Evolutionary conservation across 805 yeast species (phyloP).

Genomic region (Lipomyces yamadae): DNA sequence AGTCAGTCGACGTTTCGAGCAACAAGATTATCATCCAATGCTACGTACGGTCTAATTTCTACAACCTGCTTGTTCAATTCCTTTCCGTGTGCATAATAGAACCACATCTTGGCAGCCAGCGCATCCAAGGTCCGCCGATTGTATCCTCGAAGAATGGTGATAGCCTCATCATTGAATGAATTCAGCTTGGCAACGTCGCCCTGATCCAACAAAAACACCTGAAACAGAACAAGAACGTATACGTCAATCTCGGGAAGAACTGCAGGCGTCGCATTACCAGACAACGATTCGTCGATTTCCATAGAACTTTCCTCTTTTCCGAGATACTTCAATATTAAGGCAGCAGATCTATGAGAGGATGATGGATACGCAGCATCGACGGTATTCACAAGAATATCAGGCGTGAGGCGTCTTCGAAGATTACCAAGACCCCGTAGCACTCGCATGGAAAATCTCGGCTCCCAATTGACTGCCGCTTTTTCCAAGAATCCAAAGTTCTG

Average conservation of each 20-base stretch:
- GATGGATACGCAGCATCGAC: slow-evolving; percentile 62
- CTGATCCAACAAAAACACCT: slow-evolving; percentile 72
- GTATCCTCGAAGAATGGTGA: slow-evolving; percentile 61
- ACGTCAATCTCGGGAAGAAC: slow-evolving; percentile 80
- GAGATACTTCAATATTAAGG: slow-evolving; percentile 23
- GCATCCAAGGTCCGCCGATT: slow-evolving; percentile 85
- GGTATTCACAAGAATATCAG: slow-evolving; percentile 59
- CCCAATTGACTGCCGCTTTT: slow-evolving; percentile 73
- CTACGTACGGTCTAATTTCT: slow-evolving; percentile 58
- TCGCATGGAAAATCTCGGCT: slow-evolving; percentile 84
- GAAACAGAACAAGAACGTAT: slow-evolving; percentile 77
- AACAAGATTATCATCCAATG: neutral
- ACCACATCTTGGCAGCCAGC: slow-evolving; percentile 90
- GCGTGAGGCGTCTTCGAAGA: slow-evolving; percentile 67
- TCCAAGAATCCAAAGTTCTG: slow-evolving; percentile 54
- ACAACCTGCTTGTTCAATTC: slow-evolving; percentile 62
- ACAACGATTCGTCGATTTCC: slow-evolving; percentile 16
- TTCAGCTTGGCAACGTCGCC: slow-evolving; percentile 56
- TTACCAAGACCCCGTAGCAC: slow-evolving; percentile 82
- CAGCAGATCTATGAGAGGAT: slow-evolving; percentile 16
- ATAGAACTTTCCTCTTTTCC: slow-evolving; percentile 11
- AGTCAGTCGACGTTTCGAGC: neutral
- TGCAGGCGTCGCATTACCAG: slow-evolving; percentile 18
- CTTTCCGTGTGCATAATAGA: slow-evolving; percentile 77
- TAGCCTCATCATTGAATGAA: slow-evolving; percentile 57